Base-by-base conservation (phyloP, 2,329 filamentous ascomycete genomes). In the Dothistroma pini region DNA sequence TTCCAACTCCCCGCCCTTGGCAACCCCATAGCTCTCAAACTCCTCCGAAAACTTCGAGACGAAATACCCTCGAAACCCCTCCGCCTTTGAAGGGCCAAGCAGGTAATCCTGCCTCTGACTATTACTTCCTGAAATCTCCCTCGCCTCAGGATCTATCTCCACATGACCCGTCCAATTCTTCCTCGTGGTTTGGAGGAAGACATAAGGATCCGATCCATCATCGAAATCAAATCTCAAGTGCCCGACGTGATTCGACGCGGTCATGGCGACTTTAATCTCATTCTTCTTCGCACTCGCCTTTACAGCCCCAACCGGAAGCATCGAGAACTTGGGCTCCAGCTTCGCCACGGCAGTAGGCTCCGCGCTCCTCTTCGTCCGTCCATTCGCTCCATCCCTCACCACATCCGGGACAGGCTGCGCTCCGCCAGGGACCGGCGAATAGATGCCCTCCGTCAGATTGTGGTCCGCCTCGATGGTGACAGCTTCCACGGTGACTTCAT, bases 51-150 rank as follows among this genome's bases (percentile, higher is more conserved):
- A 81, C 3, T 77, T 75, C 10, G 78, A 79, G 0, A 81, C 79
- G 57, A 81, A 81, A 63, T 79, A 80, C 8, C 78, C 76, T 1
- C 71, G 75, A 63, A 81, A 81, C 0, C 72, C 75, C 2, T 69
- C 56, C 1, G 79, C 76, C 21, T 71, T 75, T 49, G 77, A 72
- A 2, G 79, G 79, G 0, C 79, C 79, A 0, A 81, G 64, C 7
- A 72, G 70, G 56, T 80, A 81, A 56, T 81, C 79, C 63, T 81
- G 79, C 38, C 79, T 71, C 63, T 81, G 77, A 0, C 77, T 74
- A 58, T 81, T 81, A 31, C 74, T 77, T 0, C 79, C 78, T 14
- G 69, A 78, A 12, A 81, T 67, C 59, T 81, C 79, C 48, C 60
- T 70, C 9, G 56, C 68, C 1, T 68, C 54, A 0, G 69, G 54